Conservation (phyloP, 345 rosid genomes). For the Brassica nigra region DNA sequence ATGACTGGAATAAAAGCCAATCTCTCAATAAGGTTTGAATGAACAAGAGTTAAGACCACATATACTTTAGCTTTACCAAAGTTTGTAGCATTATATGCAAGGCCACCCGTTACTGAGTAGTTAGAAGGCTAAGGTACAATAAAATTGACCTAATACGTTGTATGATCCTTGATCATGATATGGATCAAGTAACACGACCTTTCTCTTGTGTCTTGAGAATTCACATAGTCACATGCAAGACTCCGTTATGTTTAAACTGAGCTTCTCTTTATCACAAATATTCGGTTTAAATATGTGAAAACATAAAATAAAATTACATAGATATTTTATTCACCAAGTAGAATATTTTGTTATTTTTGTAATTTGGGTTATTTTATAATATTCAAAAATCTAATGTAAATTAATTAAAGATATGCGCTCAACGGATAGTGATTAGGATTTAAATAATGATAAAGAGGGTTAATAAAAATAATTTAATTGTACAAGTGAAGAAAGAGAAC, state of each 20-base stretch:
- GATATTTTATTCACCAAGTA: neutral
- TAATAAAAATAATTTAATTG: slow-evolving; percentile 25
- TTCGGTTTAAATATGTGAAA: neutral
- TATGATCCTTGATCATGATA: neutral
- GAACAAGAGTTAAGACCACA: neutral
- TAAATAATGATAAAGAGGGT: slow-evolving; percentile 24
- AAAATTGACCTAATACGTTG: neutral
- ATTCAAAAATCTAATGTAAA: neutral
- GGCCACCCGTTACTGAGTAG: neutral
- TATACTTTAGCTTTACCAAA: neutral
- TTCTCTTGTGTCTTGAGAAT: neutral
- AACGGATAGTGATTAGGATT: slow-evolving; percentile 2
- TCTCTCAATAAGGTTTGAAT: neutral
- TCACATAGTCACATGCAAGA: neutral
- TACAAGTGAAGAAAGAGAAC: slow-evolving; percentile 13
- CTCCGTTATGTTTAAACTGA: neutral
- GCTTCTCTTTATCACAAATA: neutral
- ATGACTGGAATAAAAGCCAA: neutral
- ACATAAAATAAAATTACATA: neutral
- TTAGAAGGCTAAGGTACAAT: neutral
- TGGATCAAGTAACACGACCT: neutral
- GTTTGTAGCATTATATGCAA: neutral
- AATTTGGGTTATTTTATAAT: neutral
- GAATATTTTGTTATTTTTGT: neutral
- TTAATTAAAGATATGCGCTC: neutral